Evolutionary conservation across 768 basidiomycete species (phyloP), one percentile per base, ranked within the genome.

Genomic region (Boletus rubroflammeus): DNA sequence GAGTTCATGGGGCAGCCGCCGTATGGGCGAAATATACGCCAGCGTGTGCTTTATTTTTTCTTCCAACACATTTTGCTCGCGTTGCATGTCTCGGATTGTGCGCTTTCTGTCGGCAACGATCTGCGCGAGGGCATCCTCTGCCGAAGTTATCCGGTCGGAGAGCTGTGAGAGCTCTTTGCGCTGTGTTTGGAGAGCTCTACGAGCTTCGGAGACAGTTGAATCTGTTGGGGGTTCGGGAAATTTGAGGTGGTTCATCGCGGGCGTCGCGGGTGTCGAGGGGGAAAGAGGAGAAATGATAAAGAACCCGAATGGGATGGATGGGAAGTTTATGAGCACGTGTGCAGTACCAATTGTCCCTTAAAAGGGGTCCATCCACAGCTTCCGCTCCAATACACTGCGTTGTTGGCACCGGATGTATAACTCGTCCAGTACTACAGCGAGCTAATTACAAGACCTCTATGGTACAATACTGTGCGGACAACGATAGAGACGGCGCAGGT

Each of bases 21-120:
- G 76, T 57, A 91, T 84, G 31, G 88, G 88, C 11, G 88, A 81
- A 53, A 90, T 75, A 63, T 88, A 90, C 1, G 85, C 85, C 66
- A 78, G 71, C 4, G 83, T 78, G 23, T 72, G 73, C 28, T 69
- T 67, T 36, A 83, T 73, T 40, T 74, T 73, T 26, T 79, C 72
- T 63, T 86, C 78, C 21, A 88, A 59, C 6, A 54, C 62, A 15
- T 63, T 66, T 44, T 78, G 79, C 61, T 87, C 80, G 35, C 62
- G 57, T 60, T 80, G 71, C 61, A 90, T 66, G 46, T 80, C 78
- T 38, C 73, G 71, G 60, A 91, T 88, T 15, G 76, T 71, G 45
- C 67, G 69, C 68, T 75, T 74, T 6, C 78, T 77, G 47, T 86
- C 83, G 9, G 72, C 66, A 36, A 90, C 74, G 56, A 87, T 74